These are phyloP conservation scores for Rosa lucieae DNA, from an alignment of 306 rosid genomes.

Conservation along the genomic window DNA sequence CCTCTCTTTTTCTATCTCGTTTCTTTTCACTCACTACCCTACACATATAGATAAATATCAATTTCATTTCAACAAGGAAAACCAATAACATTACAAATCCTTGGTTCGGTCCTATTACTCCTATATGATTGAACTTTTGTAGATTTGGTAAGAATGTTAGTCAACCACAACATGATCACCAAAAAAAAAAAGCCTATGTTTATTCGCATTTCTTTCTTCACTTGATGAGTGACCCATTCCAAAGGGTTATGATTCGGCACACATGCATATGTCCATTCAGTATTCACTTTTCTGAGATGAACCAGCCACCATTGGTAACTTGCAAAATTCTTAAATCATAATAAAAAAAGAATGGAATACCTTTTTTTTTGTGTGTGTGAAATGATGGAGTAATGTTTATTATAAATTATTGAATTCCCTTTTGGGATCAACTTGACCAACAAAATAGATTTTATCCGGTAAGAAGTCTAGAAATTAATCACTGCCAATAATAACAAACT, in stretches of 20 bases:
- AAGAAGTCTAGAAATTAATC: not conserved
- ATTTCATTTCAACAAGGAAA: not conserved
- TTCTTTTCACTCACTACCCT: not conserved
- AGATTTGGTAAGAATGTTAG: not conserved
- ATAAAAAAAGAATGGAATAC: not conserved
- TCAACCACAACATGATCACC: slow-evolving; percentile 4
- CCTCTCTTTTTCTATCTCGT: not conserved
- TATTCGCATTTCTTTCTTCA: not conserved
- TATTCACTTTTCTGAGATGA: not conserved
- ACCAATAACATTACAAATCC: not conserved
- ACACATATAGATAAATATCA: not conserved
- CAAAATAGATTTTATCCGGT: not conserved
- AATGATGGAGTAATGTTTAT: not conserved
- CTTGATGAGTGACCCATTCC: not conserved
- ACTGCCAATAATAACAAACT: not conserved
- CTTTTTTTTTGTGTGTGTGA: not conserved
- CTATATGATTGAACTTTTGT: not conserved
- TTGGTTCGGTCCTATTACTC: not conserved
- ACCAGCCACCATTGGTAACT: not conserved
- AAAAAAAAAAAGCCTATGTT: not conserved
- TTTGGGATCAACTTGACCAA: not conserved
- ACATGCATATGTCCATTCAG: not conserved
- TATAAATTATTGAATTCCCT: not conserved
- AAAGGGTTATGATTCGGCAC: not conserved
- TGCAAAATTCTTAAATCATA: not conserved